Evolutionary conservation across 805 yeast species (phyloP).

Genomic region (Metschnikowia reukaufii): DNA sequence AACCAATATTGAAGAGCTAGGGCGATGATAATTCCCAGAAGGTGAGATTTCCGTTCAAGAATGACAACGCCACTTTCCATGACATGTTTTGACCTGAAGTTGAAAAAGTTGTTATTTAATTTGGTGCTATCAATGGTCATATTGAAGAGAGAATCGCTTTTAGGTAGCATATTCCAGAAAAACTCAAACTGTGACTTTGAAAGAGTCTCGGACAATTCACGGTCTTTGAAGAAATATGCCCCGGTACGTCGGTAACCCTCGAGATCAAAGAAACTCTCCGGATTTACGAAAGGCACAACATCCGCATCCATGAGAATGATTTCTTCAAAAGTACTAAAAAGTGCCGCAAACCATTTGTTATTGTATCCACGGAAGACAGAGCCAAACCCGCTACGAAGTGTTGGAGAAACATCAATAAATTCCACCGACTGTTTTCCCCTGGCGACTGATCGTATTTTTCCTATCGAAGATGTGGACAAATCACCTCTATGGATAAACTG

Average conservation of each 20-base stretch:
- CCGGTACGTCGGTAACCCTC: constrained; percentile 24
- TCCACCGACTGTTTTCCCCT: constrained; percentile 12
- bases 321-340: constrained; percentile 33
- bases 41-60: constrained; percentile 25
- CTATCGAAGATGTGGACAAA: constrained; percentile 10
- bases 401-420: constrained; percentile 19
- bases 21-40: constrained; percentile 17
- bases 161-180: constrained; percentile 15
- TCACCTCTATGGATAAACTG: constrained; percentile 18
- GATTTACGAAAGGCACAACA: constrained; percentile 18
- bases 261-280: constrained; percentile 12
- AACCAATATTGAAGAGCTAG: constrained; percentile 17
- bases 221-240: constrained; percentile 32
- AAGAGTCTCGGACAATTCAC: constrained; percentile 19
- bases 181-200: constrained; percentile 10
- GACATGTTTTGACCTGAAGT: constrained; percentile 24
- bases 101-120: constrained; percentile 17
- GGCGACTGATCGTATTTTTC: constrained; percentile 3
- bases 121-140: constrained; percentile 9
- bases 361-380: constrained; percentile 32
- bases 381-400: constrained; percentile 21
- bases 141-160: constrained; percentile 6
- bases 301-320: constrained; percentile 21
- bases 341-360: constrained; percentile 20
- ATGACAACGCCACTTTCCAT: constrained; percentile 42